Evolutionary conservation across 495 filamentous ascomycete species (phyloP).

Genomic region (Penicillium tannophilum): DNA sequence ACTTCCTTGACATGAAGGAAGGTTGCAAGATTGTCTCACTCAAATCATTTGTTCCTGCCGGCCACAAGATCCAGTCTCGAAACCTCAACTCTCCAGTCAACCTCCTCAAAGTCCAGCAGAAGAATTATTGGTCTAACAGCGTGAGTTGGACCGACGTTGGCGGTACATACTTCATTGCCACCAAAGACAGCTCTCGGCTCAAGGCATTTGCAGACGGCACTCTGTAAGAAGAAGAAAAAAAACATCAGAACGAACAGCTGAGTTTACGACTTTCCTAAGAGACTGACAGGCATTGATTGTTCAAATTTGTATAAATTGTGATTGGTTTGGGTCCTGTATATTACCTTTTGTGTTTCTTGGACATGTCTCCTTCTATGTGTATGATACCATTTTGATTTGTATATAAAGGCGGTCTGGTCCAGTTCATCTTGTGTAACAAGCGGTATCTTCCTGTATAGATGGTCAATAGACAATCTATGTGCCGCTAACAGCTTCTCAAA

Average conservation of each 20-base stretch:
- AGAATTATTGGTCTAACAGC: slow-evolving; percentile 75
- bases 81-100: slow-evolving; percentile 78
- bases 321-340: slow-evolving; percentile 23
- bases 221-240: slow-evolving; percentile 20
- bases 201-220: slow-evolving; percentile 48
- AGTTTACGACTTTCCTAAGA: background rate
- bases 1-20: slow-evolving; percentile 93
- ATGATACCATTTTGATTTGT: slow-evolving; percentile 26
- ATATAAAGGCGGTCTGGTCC: slow-evolving; percentile 11
- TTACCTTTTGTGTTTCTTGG: slow-evolving; percentile 22
- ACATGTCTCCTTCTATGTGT: slow-evolving; percentile 23
- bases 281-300: slow-evolving; percentile 5
- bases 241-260: background rate
- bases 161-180: slow-evolving; percentile 86
- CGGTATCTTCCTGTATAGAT: background rate
- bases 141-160: slow-evolving; percentile 91
- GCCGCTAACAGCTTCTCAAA: background rate
- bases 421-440: background rate
- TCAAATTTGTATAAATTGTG: slow-evolving; percentile 11
- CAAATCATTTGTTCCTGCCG: slow-evolving; percentile 75
- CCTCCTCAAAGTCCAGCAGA: slow-evolving; percentile 71
- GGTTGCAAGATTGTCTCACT: slow-evolving; percentile 85
- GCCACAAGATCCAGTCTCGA: slow-evolving; percentile 66
- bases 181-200: slow-evolving; percentile 66
- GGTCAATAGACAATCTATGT: background rate